phyloP scores from a whole-genome alignment of 2,329 filamentous ascomycete species.

The Colletotrichum orchidophilum region DNA sequence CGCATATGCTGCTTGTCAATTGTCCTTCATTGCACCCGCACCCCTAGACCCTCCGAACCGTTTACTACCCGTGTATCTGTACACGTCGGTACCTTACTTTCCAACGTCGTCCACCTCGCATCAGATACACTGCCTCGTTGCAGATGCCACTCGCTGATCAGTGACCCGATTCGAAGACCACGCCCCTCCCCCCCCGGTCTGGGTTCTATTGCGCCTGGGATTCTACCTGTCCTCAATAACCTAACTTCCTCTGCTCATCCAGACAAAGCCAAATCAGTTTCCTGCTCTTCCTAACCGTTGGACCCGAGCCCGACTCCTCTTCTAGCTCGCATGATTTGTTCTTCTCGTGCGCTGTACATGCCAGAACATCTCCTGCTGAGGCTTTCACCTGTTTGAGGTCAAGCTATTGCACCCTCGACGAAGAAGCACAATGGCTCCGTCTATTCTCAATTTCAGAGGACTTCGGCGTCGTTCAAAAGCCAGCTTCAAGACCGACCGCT shows the following conservation, averaged over 20 bases:
- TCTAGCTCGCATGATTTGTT: not conserved
- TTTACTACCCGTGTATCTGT: not conserved
- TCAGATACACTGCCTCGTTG: not conserved
- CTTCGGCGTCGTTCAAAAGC: slow-evolving; percentile 80
- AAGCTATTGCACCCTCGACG: slow-evolving; percentile 13
- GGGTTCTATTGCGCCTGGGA: not conserved
- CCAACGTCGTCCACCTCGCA: not conserved
- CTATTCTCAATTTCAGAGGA: slow-evolving; percentile 76
- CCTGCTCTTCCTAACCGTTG: not conserved
- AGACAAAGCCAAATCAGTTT: not conserved
- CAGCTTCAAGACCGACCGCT: slow-evolving; percentile 74
- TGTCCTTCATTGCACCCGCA: not conserved
- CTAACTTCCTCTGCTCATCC: not conserved
- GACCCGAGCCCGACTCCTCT: not conserved
- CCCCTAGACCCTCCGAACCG: not conserved
- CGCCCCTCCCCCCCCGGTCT: not conserved
- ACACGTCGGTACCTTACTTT: not conserved
- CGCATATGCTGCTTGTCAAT: not conserved
- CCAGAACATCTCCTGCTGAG: not conserved
- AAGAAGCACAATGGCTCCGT: slow-evolving; percentile 59
- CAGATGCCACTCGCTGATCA: slow-evolving; percentile 19
- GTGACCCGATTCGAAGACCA: not conserved
- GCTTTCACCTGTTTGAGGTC: slow-evolving; percentile 1
- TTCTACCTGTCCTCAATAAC: not conserved
- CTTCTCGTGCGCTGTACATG: not conserved